Base-by-base conservation (phyloP, 148 eudicot genomes). In the Persicaria maculosa region DNA sequence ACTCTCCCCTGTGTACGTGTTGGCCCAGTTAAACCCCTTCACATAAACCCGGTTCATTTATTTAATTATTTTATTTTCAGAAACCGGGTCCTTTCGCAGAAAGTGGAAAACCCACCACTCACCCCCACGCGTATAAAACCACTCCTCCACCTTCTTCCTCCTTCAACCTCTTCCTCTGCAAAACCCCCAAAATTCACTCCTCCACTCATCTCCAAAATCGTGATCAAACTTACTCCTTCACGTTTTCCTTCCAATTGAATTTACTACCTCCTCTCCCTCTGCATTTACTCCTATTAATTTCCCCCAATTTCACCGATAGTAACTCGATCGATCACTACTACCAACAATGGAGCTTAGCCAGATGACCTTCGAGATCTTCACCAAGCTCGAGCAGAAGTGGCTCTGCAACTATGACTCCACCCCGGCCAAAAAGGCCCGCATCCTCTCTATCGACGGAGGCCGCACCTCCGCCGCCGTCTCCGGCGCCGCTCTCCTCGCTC, bases 381-480 rank as follows among this genome's bases (percentile, higher is more conserved):
- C 85, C 20, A 86, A 85, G 71, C 85, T 88, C 11, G 88, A 86
- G 80, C 81, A 84, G 80, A 82, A 84, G 31, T 88, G 91, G 91
- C 76, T 80, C 61, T 57, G 67, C 75, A 78, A 74, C 76, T 76
- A 55, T 53, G 77, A 43, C 45, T 62, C 67, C 46, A 76, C 79
- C 40, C 53, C 79, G 1, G 47, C n/a, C 31, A 47, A 79, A 70
- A 86, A 84, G 48, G 79, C 89, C 6, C 83, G 90, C 5, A 85
- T 91, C 36, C 90, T 93, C 69, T 83, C 84, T 74, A 91, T 93
- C 50, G 98, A 93, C 55, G 98, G 61, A 2, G 70, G 70, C 44
- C 87, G 88, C 58, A 85, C 91, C 20, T 80, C 91, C 73, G 85
- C 70, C 75, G 67, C 77, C 71, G 88, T 90, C 22, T 85, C 97